A percentile compares a stretch with the other conserved stretches of the same genome.
Conservation (phyloP, 306 rosid species). For the Trichosanthes truncata region DNA sequence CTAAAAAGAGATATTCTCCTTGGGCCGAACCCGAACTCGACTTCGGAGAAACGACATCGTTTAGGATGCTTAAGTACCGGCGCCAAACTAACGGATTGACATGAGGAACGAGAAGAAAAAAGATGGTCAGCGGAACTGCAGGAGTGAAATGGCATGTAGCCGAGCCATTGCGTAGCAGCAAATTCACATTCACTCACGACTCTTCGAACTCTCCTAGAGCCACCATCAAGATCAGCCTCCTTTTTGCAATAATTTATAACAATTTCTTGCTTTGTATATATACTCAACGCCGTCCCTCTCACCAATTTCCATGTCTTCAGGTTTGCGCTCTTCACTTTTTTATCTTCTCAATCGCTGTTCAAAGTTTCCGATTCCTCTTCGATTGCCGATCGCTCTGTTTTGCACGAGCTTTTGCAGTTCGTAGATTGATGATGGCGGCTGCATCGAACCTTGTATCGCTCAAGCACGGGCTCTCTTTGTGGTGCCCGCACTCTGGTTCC, state of each 20-base stretch:
- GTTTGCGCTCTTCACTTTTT: slow-evolving; percentile 17
- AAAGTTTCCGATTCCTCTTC: not conserved
- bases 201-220: not conserved
- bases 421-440: slow-evolving; percentile 57
- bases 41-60: not conserved
- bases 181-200: not conserved
- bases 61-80: not conserved
- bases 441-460: slow-evolving; percentile 36
- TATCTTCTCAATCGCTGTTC: not conserved
- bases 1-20: too few relatives aligned
- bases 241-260: not conserved
- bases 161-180: not conserved
- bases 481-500: slow-evolving; percentile 26
- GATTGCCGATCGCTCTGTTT: not conserved
- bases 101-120: not conserved
- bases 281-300: not conserved
- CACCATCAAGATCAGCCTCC: not conserved
- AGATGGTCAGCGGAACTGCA: not conserved
- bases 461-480: slow-evolving; percentile 37
- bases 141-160: not conserved
- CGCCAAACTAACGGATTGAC: not conserved
- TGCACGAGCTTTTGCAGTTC: slow-evolving; percentile 23
- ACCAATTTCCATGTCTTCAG: slow-evolving; percentile 26
- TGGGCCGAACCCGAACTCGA: too few relatives aligned
- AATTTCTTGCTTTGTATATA: not conserved